A percentile compares a stretch with the other conserved stretches of the same genome.
These are phyloP conservation scores for Phytophthora meadii DNA, from an alignment of 352 stramenopile species.

Conservation along the genomic window DNA sequence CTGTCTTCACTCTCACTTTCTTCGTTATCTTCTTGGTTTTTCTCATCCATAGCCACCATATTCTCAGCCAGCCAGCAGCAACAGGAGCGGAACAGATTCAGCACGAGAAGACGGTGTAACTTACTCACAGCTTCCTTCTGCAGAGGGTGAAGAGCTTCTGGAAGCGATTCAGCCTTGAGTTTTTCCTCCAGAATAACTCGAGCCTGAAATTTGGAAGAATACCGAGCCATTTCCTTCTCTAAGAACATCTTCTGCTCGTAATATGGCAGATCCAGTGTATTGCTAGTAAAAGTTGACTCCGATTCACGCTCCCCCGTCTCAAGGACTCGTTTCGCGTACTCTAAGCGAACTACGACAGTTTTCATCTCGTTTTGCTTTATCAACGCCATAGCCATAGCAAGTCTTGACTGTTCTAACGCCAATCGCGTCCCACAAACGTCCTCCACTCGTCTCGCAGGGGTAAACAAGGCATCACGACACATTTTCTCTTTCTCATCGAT, in stretches of 20 bases:
- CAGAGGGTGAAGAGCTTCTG: conserved; percentile 29
- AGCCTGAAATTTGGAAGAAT: conserved; percentile 28
- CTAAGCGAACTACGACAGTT: conserved; percentile 19
- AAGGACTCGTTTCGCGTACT: conserved; percentile 26
- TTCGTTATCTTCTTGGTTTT: background rate
- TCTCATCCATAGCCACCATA: conserved; percentile 29
- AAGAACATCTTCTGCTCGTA: conserved; percentile 21
- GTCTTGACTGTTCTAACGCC: conserved; percentile 37
- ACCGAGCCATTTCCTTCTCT: conserved; percentile 24
- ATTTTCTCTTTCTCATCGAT: conserved; percentile 33
- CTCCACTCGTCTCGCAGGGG: conserved; percentile 11
- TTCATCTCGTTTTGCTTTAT: conserved; percentile 50
- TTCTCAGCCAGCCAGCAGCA: conserved; percentile 76
- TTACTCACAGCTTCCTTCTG: conserved; percentile 45
- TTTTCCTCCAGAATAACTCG: conserved; percentile 24
- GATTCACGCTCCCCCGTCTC: background rate
- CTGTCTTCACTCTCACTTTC: conserved; percentile 2
- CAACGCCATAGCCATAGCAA: conserved; percentile 41
- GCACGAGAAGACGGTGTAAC: conserved; percentile 61
- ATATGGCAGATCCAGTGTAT: conserved; percentile 10
- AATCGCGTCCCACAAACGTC: conserved; percentile 44
- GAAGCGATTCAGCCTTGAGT: background rate
- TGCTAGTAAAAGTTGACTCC: background rate
- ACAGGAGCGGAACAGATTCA: conserved; percentile 63
- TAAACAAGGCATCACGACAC: conserved; percentile 43